phyloP scores from a whole-genome alignment of 768 basidiomycete species.

The Panaeolus cyanescens region DNA sequence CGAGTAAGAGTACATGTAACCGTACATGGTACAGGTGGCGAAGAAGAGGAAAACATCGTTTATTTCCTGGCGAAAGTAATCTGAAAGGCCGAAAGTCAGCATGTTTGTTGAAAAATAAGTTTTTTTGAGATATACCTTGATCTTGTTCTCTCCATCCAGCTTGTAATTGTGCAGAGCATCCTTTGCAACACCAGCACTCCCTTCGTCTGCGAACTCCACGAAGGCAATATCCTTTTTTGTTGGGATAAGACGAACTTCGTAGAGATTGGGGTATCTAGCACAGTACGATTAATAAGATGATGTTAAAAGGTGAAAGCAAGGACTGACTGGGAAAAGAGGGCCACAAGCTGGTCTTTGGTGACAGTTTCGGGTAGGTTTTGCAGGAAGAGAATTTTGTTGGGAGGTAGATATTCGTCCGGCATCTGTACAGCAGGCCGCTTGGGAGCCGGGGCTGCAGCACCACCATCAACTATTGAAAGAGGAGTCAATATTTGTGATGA shows the following conservation, averaged over 20 bases:
- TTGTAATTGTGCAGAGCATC: constrained; percentile 98
- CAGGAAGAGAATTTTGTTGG: constrained; percentile 98
- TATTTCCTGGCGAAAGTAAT: constrained; percentile 80
- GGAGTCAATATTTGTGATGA: constrained; percentile 12
- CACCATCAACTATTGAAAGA: constrained; percentile 61
- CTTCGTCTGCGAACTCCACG: constrained; percentile 96
- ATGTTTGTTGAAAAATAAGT: neutral
- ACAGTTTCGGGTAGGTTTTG: constrained; percentile 95
- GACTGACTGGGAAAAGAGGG: constrained; percentile 87
- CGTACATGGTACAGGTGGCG: neutral
- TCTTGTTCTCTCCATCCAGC: constrained; percentile 96
- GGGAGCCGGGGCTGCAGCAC: constrained; percentile 60
- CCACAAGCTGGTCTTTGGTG: constrained; percentile 89
- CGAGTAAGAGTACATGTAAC: neutral
- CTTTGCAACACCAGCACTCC: constrained; percentile 86
- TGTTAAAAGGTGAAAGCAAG: constrained; percentile 2
- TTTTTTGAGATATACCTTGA: constrained; percentile 65
- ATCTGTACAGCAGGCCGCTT: constrained; percentile 90
- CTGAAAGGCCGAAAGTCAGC: constrained; percentile 31
- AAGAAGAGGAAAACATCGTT: neutral
- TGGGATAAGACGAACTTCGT: constrained; percentile 98
- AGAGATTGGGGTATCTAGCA: constrained; percentile 84
- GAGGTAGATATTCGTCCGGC: constrained; percentile 99
- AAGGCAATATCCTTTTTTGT: constrained; percentile 98
- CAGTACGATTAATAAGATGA: constrained; percentile 1